phyloP scores from a whole-genome alignment of 257 asterid species.

The Verbascum thapsus region DNA sequence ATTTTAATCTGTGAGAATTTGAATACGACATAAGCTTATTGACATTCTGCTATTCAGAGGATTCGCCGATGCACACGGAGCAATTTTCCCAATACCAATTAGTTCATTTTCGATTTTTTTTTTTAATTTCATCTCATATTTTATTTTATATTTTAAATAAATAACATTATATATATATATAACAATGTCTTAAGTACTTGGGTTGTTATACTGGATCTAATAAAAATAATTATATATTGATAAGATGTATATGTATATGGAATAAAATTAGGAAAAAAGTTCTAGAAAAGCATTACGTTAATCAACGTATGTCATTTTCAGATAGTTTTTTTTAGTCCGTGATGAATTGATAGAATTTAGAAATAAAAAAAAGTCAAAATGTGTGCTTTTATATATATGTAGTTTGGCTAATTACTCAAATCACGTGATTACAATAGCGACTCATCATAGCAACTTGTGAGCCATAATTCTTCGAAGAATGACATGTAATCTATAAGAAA shows the following conservation, averaged over 20 bases:
- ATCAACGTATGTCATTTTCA: too few relatives aligned
- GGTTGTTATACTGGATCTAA: too few relatives aligned
- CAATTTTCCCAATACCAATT: constrained; percentile 32
- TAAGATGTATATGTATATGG: too few relatives aligned
- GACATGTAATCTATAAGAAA: not conserved
- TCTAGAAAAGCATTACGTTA: constrained; percentile 4
- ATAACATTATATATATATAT: too few relatives aligned
- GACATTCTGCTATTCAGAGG: constrained; percentile 47
- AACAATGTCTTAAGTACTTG: too few relatives aligned
- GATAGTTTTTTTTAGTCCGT: too few relatives aligned
- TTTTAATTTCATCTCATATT: too few relatives aligned
- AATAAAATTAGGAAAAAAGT: too few relatives aligned
- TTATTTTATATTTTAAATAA: too few relatives aligned
- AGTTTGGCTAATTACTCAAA: constrained; percentile 4
- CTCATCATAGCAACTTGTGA: constrained; percentile 30
- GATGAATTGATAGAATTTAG: not conserved
- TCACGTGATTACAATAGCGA: constrained; percentile 32
- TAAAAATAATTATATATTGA: too few relatives aligned
- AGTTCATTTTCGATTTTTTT: too few relatives aligned
- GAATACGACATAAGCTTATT: constrained; percentile 51
- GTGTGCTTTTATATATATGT: not conserved
- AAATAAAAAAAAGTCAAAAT: not conserved
- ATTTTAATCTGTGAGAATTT: constrained; percentile 33
- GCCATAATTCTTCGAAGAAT: constrained; percentile 21
- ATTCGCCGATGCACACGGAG: constrained; percentile 61